Conservation (phyloP, 208 protist species). For the Leishmania tropica region DNA sequence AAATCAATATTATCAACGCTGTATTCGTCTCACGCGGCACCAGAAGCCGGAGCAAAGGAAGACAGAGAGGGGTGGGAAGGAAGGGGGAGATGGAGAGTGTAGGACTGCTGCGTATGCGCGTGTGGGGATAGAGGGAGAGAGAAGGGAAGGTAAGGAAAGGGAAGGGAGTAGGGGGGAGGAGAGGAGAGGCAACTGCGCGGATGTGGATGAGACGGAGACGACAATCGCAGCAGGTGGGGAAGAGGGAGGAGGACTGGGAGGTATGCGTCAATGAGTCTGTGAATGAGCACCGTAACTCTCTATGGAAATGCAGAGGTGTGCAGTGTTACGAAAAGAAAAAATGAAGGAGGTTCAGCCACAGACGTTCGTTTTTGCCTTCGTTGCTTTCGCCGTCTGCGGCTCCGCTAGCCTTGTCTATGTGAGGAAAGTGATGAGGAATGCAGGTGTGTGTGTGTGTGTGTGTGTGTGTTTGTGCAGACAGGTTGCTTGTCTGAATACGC, state of each 20-base stretch:
- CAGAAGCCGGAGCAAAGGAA: neutral
- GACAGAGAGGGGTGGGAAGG: slow-evolving; percentile 1
- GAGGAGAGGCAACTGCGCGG: neutral
- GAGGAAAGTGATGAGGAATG: neutral
- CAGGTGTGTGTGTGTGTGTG: neutral
- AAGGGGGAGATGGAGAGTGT: neutral
- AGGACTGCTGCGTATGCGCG: neutral
- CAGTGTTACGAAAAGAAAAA: neutral
- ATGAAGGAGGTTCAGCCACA: neutral
- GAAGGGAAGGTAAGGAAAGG: neutral
- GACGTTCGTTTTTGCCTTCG: neutral
- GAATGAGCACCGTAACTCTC: neutral
- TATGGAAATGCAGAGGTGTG: neutral
- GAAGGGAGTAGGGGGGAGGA: neutral
- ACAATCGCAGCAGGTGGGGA: neutral
- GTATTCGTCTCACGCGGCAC: slow-evolving; percentile 1
- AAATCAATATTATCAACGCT: neutral
- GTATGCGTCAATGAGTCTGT: neutral
- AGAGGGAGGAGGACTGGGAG: neutral
- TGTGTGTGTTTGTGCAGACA: neutral
- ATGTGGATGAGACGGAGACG: neutral
- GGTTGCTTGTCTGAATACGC: neutral
- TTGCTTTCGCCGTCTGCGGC: neutral
- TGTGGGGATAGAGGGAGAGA: neutral
- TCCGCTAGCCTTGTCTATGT: neutral